Base-by-base conservation (phyloP, 176 grass and related monocot species). In the Themeda triandra region DNA sequence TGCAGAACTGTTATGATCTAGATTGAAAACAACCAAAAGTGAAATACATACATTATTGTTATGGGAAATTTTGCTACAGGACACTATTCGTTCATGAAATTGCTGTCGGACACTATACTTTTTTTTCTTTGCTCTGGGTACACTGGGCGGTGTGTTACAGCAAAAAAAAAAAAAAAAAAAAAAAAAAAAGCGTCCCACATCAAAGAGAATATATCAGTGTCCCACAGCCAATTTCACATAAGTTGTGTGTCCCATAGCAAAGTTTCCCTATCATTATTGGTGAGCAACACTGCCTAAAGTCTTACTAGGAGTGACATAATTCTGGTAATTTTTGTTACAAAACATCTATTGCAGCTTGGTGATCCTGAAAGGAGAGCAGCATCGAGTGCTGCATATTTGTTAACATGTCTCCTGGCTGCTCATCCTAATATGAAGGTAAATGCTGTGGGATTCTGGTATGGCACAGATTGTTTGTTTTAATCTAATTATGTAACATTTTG, bases 391-490 rank as follows among this genome's bases (percentile, higher is more conserved):
- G 85, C 83, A 37, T 94, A 98, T 90, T 85, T 95, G 33, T 90
- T 98, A 88, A 95, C 91, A 59, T 86, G 93, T 86, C 87, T 98
- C 24, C 76, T 95, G 7, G 81, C 91, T 49, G 78, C 80, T 65
- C 96, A 98, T 92, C 96, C 93, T 81, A 98, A 98, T 90, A 98
- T 98, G 96, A 98, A 93, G 90, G 91, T 88, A 91, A 72, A 25
- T 85, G 15, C 24, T 48, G 42, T 73, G 71, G 42, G 41, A 17
- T 72, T 69, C 25, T 64, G 31, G 68, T 46, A 51, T 14, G 63
- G 19, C 37, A 69, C 32, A 37, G 44, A 40, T 39, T 80, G 49
- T 14, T 64, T 31, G 9, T 76, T 63, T 81, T n/a, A 31, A 68
- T 64, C 37, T 80, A 82, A 82, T 6, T 75, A 83, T 48, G 39